These are phyloP conservation scores for Microbotryomycetes sp. DNA, from an alignment of 1,284 basidiomycete species.

Conservation along the genomic window DNA sequence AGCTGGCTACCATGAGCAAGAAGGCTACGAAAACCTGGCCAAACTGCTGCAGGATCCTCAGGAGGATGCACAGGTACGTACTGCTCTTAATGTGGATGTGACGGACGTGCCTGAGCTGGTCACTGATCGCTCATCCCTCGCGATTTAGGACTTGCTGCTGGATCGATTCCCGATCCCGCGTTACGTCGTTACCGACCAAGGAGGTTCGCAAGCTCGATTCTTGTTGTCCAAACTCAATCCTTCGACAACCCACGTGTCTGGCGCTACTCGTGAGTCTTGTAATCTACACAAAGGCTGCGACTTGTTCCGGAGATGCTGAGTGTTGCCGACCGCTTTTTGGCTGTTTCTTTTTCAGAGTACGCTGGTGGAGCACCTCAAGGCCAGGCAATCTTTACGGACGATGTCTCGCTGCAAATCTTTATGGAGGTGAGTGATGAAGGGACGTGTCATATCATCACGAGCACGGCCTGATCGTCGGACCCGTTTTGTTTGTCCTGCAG, in stretches of 20 bases:
- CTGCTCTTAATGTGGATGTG: background rate
- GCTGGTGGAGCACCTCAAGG: slow-evolving; percentile 47
- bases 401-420: slow-evolving; percentile 93
- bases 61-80: slow-evolving; percentile 49
- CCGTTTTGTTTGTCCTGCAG: slow-evolving; percentile 45
- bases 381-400: slow-evolving; percentile 97
- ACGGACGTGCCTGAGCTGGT: background rate
- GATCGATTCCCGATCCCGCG: slow-evolving; percentile 96
- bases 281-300: too few relatives aligned
- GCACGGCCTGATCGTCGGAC: slow-evolving; percentile 3
- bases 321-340: background rate
- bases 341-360: slow-evolving; percentile 36
- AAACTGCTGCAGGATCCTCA: slow-evolving; percentile 82
- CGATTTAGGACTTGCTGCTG: slow-evolving; percentile 71
- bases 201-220: slow-evolving; percentile 96
- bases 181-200: slow-evolving; percentile 97
- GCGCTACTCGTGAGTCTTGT: slow-evolving; percentile 41
- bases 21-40: slow-evolving; percentile 98
- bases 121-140: background rate
- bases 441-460: background rate
- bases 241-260: slow-evolving; percentile 92
- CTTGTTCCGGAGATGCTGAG: slow-evolving; percentile 28
- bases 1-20: slow-evolving; percentile 98
- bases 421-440: slow-evolving; percentile 56
- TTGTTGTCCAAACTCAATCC: slow-evolving; percentile 93